Percentiles rank a stretch among this genome's conserved stretches.
phyloP scores from a whole-genome alignment of 192 early-diverging fungal species.

The Gamsiella multidivaricata region DNA sequence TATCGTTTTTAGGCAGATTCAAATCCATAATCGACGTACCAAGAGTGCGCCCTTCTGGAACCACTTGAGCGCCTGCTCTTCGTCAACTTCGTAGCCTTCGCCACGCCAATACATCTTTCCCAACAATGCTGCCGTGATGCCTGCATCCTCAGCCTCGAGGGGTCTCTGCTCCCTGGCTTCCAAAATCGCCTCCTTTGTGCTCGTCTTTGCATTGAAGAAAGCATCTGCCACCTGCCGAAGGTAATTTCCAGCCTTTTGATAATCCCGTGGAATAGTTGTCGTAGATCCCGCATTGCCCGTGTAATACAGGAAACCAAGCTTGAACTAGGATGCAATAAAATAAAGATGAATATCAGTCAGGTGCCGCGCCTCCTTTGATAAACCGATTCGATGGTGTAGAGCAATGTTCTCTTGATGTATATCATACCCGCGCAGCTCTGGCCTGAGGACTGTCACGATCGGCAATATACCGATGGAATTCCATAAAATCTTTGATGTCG shows the following conservation, averaged over 20 bases:
- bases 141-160: slow-evolving; percentile 58
- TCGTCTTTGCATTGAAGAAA: slow-evolving; percentile 53
- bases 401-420: neutral
- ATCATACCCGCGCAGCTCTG: slow-evolving; percentile 63
- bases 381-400: neutral
- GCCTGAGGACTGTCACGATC: slow-evolving; percentile 64
- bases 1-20: too few relatives aligned
- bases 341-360: too few relatives aligned
- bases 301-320: slow-evolving; percentile 87
- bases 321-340: slow-evolving; percentile 63
- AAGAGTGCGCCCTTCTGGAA: slow-evolving; percentile 75
- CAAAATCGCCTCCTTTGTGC: slow-evolving; percentile 21
- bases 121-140: slow-evolving; percentile 80
- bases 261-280: slow-evolving; percentile 63
- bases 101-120: slow-evolving; percentile 94
- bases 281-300: slow-evolving; percentile 64
- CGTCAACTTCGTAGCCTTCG: slow-evolving; percentile 77
- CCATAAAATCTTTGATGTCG: slow-evolving; percentile 79
- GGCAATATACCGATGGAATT: slow-evolving; percentile 78
- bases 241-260: slow-evolving; percentile 68
- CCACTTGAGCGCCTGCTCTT: slow-evolving; percentile 77
- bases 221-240: slow-evolving; percentile 66
- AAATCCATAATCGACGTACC: slow-evolving; percentile 11
- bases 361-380: too few relatives aligned
- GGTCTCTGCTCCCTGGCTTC: slow-evolving; percentile 9